phyloP scores from a whole-genome alignment of 768 basidiomycete species.

The Porphyrellus cyaneotinctus region DNA sequence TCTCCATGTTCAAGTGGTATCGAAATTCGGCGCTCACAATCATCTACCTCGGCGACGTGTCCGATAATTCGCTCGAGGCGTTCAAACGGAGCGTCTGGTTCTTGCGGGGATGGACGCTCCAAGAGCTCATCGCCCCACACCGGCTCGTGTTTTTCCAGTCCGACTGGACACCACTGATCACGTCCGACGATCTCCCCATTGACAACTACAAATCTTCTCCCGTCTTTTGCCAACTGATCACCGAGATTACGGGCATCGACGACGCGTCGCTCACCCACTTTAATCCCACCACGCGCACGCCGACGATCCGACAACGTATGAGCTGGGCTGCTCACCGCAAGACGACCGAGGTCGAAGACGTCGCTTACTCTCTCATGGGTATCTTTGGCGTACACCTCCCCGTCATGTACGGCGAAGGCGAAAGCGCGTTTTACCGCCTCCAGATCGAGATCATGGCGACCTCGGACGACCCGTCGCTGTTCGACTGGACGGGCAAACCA shows the following conservation, averaged over 20 bases:
- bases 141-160: slow-evolving; percentile 20
- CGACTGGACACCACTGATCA: slow-evolving; percentile 20
- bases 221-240: slow-evolving; percentile 11
- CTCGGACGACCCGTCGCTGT: slow-evolving; percentile 22
- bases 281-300: slow-evolving; percentile 11
- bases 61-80: slow-evolving; percentile 10
- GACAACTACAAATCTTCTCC: slow-evolving; percentile 18
- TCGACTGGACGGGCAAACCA: slow-evolving; percentile 23
- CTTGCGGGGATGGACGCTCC: slow-evolving; percentile 23
- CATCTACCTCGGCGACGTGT: slow-evolving; percentile 22
- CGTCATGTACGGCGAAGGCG: slow-evolving; percentile 29
- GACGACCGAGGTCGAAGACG: slow-evolving; percentile 29
- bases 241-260: slow-evolving; percentile 18
- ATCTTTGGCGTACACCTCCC: slow-evolving; percentile 27
- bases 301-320: slow-evolving; percentile 21
- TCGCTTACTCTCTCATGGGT: slow-evolving; percentile 28
- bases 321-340: slow-evolving; percentile 29
- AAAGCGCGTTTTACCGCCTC: slow-evolving; percentile 25
- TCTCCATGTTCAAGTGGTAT: slow-evolving; percentile 32
- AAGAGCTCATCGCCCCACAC: slow-evolving; percentile 27
- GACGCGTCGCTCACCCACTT: slow-evolving; percentile 16
- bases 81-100: slow-evolving; percentile 25
- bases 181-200: slow-evolving; percentile 11
- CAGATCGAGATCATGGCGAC: slow-evolving; percentile 26
- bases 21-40: slow-evolving; percentile 23